Percentiles rank a stretch among this genome's conserved stretches.
These are phyloP conservation scores for Rhynchospora tenuis DNA, from an alignment of 176 grass and related monocot species.

Conservation along the genomic window DNA sequence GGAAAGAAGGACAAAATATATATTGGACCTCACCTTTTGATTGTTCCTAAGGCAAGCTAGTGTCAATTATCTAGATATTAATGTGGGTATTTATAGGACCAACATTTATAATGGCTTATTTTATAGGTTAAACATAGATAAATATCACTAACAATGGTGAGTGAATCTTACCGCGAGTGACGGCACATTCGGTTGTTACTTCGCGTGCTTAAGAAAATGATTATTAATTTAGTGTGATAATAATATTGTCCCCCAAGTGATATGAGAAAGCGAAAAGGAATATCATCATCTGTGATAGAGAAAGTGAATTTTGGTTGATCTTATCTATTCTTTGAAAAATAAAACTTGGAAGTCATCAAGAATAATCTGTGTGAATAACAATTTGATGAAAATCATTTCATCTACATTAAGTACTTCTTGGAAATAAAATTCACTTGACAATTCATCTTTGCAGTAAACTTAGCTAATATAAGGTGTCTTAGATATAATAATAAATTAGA, in stretches of 20 bases:
- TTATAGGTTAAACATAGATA: constrained; percentile 20
- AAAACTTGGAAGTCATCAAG: background rate
- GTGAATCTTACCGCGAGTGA: constrained; percentile 13
- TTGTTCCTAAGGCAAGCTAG: constrained; percentile 6
- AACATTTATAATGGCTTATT: constrained; percentile 1
- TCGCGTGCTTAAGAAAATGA: constrained; percentile 18
- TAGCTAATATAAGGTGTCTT: background rate
- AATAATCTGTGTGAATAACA: background rate
- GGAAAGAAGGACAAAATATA: constrained; percentile 3
- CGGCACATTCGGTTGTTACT: constrained; percentile 4
- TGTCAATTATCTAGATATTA: background rate
- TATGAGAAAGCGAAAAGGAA: constrained; percentile 5
- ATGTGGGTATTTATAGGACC: constrained; percentile 17
- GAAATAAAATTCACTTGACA: no score
- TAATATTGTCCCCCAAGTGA: constrained; percentile 7
- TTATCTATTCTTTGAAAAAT: background rate
- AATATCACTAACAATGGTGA: constrained; percentile 9
- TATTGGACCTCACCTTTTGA: background rate
- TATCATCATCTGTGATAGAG: background rate
- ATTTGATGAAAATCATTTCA: background rate
- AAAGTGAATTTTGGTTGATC: constrained; percentile 3
- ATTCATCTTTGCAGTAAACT: background rate
- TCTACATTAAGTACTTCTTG: background rate
- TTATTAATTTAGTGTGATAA: constrained; percentile 12
- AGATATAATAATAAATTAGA: background rate